Percentiles rank a stretch among this genome's conserved stretches.
These are phyloP conservation scores for Samsoniella hepiali DNA, from an alignment of 2,329 filamentous ascomycete species.

Conservation along the genomic window DNA sequence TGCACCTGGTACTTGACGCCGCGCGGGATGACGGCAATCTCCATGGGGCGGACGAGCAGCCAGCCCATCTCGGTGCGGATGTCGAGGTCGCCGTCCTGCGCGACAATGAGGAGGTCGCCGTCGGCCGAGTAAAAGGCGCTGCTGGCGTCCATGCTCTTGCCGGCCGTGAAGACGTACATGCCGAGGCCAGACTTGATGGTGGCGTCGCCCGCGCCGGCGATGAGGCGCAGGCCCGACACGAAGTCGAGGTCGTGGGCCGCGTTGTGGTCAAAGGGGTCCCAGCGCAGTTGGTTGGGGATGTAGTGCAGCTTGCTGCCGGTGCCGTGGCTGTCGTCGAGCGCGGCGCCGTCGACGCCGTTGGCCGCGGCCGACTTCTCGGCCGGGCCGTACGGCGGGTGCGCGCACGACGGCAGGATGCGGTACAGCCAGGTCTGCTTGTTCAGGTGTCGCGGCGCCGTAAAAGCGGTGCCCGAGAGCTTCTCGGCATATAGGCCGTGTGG, in stretches of 20 bases:
- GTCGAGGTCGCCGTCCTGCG: slow-evolving; percentile 67
- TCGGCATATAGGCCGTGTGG: slow-evolving; percentile 79
- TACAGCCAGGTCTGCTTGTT: slow-evolving; percentile 74
- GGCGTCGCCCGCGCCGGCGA: slow-evolving; percentile 75
- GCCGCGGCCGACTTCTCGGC: slow-evolving; percentile 32
- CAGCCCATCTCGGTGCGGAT: slow-evolving; percentile 70
- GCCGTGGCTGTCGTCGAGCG: slow-evolving; percentile 20
- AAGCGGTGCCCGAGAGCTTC: slow-evolving; percentile 69
- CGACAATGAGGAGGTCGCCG: slow-evolving; percentile 70
- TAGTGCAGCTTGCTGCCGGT: slow-evolving; percentile 56
- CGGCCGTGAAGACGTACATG: slow-evolving; percentile 72
- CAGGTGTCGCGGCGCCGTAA: slow-evolving; percentile 65
- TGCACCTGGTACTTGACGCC: slow-evolving; percentile 67
- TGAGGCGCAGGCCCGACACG: slow-evolving; percentile 56
- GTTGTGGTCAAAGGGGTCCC: slow-evolving; percentile 72
- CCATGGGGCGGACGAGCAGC: slow-evolving; percentile 66
- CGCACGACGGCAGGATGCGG: slow-evolving; percentile 62
- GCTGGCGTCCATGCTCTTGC: slow-evolving; percentile 65
- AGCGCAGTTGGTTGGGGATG: slow-evolving; percentile 77
- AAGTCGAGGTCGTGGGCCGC: slow-evolving; percentile 48
- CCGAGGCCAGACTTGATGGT: slow-evolving; percentile 71
- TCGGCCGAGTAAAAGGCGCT: slow-evolving; percentile 78
- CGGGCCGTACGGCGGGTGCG: slow-evolving; percentile 55
- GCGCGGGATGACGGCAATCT: slow-evolving; percentile 68
- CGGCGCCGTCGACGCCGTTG: slow-evolving; percentile 25